Evolutionary conservation across 179 eudicot genomes (phyloP).

Genomic region (Vitellaria paradoxa): DNA sequence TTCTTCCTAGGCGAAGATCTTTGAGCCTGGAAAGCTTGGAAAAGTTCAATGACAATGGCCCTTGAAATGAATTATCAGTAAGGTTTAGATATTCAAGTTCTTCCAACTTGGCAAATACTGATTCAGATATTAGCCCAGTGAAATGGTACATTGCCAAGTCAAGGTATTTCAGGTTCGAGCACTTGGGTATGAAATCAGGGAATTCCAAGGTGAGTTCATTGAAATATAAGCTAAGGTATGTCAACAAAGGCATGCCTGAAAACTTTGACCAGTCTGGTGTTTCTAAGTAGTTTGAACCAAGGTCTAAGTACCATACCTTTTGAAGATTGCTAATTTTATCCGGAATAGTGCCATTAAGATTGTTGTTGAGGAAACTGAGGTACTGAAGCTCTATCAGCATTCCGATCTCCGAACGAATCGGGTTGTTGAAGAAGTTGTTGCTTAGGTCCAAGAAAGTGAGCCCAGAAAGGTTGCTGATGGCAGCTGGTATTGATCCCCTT

Average conservation of each 20-base stretch:
- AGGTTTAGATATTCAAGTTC: conserved; percentile 46
- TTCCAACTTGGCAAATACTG: conserved; percentile 34
- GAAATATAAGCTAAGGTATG: conserved; percentile 30
- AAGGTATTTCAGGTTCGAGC: conserved; percentile 49
- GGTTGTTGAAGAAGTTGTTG: conserved; percentile 29
- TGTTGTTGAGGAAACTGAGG: conserved; percentile 33
- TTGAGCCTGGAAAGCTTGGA: conserved; percentile 38
- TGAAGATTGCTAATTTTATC: conserved; percentile 43
- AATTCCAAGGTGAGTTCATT: conserved; percentile 48
- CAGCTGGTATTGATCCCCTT: conserved; percentile 40
- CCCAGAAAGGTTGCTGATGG: conserved; percentile 35
- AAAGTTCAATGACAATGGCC: conserved; percentile 33
- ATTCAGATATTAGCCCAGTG: conserved; percentile 55
- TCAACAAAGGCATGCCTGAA: conserved; percentile 41
- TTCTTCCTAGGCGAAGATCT: conserved; percentile 32
- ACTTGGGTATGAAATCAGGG: conserved; percentile 48
- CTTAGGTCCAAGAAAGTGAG: conserved; percentile 54
- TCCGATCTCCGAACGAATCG: conserved; percentile 46
- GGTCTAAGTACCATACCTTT: conserved; percentile 38
- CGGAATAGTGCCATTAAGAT: conserved; percentile 41
- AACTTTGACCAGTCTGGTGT: conserved; percentile 62
- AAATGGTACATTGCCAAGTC: conserved; percentile 52
- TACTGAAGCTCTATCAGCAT: conserved; percentile 28
- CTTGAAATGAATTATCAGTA: conserved; percentile 33
- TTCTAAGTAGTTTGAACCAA: conserved; percentile 48